Evolutionary conservation across 2,329 filamentous ascomycete genomes (phyloP).

Genomic region (Mollisia scopiformis): DNA sequence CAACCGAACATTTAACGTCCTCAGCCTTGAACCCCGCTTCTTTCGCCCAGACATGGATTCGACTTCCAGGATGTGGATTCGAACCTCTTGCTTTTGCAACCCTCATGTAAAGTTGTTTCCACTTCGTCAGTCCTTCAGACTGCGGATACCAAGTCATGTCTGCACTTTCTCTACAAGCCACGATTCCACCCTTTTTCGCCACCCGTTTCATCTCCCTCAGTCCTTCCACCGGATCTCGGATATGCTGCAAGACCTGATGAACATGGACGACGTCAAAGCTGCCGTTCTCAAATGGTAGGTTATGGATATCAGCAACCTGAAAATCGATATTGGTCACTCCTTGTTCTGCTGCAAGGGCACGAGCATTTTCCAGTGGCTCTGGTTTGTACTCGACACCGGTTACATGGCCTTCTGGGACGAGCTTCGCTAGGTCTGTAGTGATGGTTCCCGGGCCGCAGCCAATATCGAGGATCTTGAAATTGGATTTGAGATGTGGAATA

Average conservation of each 20-base stretch:
- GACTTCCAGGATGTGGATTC: conserved; percentile 19
- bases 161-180: conserved; percentile 48
- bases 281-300: conserved; percentile 45
- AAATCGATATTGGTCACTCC: conserved; percentile 30
- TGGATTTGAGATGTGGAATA: conserved; percentile 40
- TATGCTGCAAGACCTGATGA: conserved; percentile 61
- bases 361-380: conserved; percentile 13
- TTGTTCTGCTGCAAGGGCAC: conserved; percentile 11
- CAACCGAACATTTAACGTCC: conserved; percentile 10
- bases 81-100: conserved; percentile 15
- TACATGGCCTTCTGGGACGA: conserved; percentile 42
- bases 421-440: conserved; percentile 34
- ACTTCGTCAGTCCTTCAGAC: conserved; percentile 9
- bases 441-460: conserved; percentile 54
- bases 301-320: conserved; percentile 26
- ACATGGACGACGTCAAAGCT: conserved; percentile 62
- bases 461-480: conserved; percentile 43
- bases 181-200: conserved; percentile 52
- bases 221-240: conserved; percentile 51
- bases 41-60: conserved; percentile 19
- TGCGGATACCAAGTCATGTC: conserved; percentile 19
- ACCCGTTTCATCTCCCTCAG: conserved; percentile 58
- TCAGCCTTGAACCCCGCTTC: conserved; percentile 17
- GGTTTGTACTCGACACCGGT: conserved; percentile 43
- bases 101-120: conserved; percentile 7